Evolutionary conservation across 176 grass and related monocot genomes (phyloP).

Genomic region (Alopecurus myosuroides): DNA sequence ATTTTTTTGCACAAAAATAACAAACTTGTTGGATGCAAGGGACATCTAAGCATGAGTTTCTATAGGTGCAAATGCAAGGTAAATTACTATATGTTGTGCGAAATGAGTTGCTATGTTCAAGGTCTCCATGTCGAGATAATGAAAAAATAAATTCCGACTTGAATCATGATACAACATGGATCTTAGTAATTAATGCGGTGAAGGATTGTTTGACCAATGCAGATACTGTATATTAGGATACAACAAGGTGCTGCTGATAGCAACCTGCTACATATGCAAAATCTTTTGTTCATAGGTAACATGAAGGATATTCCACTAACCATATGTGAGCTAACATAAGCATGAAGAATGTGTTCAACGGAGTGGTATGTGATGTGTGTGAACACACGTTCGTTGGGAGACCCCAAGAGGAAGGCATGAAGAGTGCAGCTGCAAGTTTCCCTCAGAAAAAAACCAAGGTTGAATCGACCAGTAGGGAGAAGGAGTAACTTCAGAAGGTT

Average conservation of each 20-base stretch:
- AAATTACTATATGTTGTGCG: background rate
- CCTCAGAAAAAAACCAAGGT: too few species aligned
- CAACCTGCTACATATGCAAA: background rate
- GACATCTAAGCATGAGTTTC: conserved; percentile 15
- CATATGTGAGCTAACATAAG: too few species aligned
- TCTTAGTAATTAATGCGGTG: conserved; percentile 1
- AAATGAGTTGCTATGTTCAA: background rate
- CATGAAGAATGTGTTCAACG: too few species aligned
- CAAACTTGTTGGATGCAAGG: background rate
- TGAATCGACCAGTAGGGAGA: too few species aligned
- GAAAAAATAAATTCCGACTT: background rate
- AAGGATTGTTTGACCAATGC: conserved; percentile 13
- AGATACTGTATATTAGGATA: background rate
- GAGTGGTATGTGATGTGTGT: too few species aligned
- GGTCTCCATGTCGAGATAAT: background rate
- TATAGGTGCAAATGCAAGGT: background rate
- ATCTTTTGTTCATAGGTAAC: conserved; percentile 3
- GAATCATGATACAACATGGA: conserved; percentile 1
- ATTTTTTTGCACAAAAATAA: too few species aligned
- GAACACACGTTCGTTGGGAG: too few species aligned
- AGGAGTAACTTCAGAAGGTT: too few species aligned
- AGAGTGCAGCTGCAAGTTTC: too few species aligned
- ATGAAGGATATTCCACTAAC: too few species aligned
- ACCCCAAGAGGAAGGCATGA: too few species aligned
- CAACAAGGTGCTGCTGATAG: background rate